phyloP scores from a whole-genome alignment of 371 early-diverging fungal species.

The Zychaea mexicana region DNA sequence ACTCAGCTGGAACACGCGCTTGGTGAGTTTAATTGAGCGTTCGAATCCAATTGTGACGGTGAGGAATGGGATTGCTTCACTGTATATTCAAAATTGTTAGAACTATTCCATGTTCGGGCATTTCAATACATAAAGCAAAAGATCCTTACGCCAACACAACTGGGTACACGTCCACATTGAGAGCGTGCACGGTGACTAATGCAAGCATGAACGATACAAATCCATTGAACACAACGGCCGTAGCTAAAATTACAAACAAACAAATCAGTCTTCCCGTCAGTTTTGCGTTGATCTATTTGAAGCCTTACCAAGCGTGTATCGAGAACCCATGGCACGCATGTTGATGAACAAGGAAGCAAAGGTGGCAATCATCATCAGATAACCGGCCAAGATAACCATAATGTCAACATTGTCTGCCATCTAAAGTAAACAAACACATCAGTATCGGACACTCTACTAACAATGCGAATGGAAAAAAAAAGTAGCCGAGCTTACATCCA shows the following conservation, averaged over 20 bases:
- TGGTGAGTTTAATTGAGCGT: conserved; percentile 81
- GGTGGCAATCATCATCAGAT: conserved; percentile 85
- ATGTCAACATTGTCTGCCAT: conserved; percentile 81
- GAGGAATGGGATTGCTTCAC: conserved; percentile 92
- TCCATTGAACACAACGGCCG: conserved; percentile 67
- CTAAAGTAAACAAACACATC: conserved; percentile 24
- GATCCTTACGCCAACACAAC: conserved; percentile 64
- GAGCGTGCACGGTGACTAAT: conserved; percentile 63
- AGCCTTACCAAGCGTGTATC: conserved; percentile 70
- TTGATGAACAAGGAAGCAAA: conserved; percentile 82
- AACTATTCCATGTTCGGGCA: neutral
- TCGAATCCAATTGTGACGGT: conserved; percentile 94
- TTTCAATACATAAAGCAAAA: neutral
- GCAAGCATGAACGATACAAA: conserved; percentile 83
- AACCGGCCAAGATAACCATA: conserved; percentile 77
- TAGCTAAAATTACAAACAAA: conserved; percentile 30
- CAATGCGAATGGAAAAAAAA: neutral
- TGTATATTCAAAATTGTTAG: conserved; percentile 16
- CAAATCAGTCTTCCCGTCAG: neutral
- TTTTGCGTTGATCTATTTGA: neutral
- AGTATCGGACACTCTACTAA: neutral
- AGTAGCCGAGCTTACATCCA: conserved; percentile 62
- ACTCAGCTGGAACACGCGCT: conserved; percentile 68
- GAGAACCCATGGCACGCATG: conserved; percentile 88
- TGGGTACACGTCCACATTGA: conserved; percentile 74